Evolutionary conservation across 768 basidiomycete genomes (phyloP), one percentile per base, ranked within the genome.

Genomic region (Panaeolus cyanescens): DNA sequence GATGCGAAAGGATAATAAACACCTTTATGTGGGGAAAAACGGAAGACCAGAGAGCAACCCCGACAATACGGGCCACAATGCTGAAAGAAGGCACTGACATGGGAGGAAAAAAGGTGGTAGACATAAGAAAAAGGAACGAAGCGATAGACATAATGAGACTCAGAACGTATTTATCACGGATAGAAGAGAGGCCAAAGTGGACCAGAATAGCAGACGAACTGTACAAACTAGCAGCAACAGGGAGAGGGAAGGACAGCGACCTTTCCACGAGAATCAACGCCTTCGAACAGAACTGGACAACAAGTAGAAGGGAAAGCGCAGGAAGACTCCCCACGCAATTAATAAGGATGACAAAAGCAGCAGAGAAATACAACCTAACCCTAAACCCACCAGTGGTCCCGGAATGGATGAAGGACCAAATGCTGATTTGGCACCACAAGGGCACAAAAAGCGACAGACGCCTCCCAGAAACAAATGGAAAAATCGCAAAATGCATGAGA

Each of bases 381-480:
- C 60, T 69, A 4, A 69, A 71, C n/a, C 60, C 62, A 10, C 22
- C 54, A 17, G 60, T 57, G 0, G 59, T 71, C 22, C 31, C 62
- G 1, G 34, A 59, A 30, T 55, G 68, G 0, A 58, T 70, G 1
- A 60, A 61, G 15, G 7, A 55, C 12, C 5, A 65, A n/a, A 65
- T 67, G 56, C 72, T 74, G 8, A 65, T 74, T 3, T 76, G 71
- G 73, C 64, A 67, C 55, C 75, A 76, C 61, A 39, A 31, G 2
- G 65, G 56, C 32, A 64, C 34, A 36, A n/a, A n/a, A n/a, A n/a
- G n/a, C n/a, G n/a, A n/a, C n/a, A n/a, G n/a, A 1, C 6, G 28
- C 42, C 2, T 45, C 56, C 1, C 10, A 17, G 0, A 28, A 61
- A 7, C 62, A 61, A 15, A 55, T 62, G 12, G 45, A 20, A 28